Evolutionary conservation across 768 basidiomycete species (phyloP).

Genomic region (Artomyces pyxidatus): DNA sequence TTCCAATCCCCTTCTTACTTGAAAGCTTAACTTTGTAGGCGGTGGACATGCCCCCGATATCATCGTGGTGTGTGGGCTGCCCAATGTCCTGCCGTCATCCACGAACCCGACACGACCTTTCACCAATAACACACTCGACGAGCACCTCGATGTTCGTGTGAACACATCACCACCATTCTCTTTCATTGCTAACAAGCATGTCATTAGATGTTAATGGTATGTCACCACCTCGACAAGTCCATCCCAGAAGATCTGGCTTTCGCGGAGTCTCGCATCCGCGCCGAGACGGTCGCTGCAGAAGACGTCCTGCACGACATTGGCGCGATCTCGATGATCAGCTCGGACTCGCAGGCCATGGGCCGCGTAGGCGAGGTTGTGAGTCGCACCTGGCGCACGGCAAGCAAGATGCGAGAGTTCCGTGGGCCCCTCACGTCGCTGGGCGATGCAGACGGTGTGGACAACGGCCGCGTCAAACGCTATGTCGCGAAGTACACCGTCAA

Average conservation of each 20-base stretch:
- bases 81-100: slow-evolving; percentile 90
- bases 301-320: slow-evolving; percentile 90
- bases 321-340: slow-evolving; percentile 94
- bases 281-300: slow-evolving; percentile 95
- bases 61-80: slow-evolving; percentile 87
- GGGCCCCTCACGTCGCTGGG: slow-evolving; percentile 69
- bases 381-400: slow-evolving; percentile 94
- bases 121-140: slow-evolving; percentile 85
- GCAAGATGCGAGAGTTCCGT: slow-evolving; percentile 78
- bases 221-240: slow-evolving; percentile 89
- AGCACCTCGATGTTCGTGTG: slow-evolving; percentile 86
- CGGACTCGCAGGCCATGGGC: slow-evolving; percentile 98
- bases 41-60: slow-evolving; percentile 98
- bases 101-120: slow-evolving; percentile 97
- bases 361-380: slow-evolving; percentile 91
- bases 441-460: slow-evolving; percentile 67
- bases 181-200: neutral
- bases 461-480: slow-evolving; percentile 89
- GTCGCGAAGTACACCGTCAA: slow-evolving; percentile 97
- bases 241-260: slow-evolving; percentile 93
- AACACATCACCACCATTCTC: neutral
- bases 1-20: neutral
- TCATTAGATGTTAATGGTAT: slow-evolving; percentile 98
- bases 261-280: slow-evolving; percentile 94
- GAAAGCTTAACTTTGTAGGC: slow-evolving; percentile 31